A percentile compares a stretch with the other conserved stretches of the same genome.
These are phyloP conservation scores for Coemansia sp. DNA, from an alignment of 192 early-diverging fungal genomes.

Conservation along the genomic window DNA sequence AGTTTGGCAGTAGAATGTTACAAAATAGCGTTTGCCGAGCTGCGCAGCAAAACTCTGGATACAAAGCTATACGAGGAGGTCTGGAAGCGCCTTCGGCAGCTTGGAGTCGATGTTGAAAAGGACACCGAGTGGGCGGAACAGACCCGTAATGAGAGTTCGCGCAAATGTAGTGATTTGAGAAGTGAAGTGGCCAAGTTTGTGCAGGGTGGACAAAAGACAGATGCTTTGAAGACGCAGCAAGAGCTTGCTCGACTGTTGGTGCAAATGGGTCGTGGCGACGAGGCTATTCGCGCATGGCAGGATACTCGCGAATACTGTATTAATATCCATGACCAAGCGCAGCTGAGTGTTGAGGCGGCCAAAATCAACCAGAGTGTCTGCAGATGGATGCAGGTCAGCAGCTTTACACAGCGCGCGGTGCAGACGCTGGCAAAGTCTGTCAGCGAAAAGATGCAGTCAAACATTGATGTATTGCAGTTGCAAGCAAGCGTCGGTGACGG, in stretches of 20 bases:
- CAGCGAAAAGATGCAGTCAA: not conserved
- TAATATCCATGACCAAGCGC: slow-evolving; percentile 22
- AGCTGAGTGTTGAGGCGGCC: slow-evolving; percentile 23
- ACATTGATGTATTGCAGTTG: slow-evolving; percentile 24
- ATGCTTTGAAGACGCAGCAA: slow-evolving; percentile 18
- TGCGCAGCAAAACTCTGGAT: slow-evolving; percentile 22
- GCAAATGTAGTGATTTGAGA: too few species aligned
- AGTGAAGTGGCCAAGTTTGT: not conserved
- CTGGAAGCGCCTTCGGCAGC: not conserved
- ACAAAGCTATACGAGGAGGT: slow-evolving; percentile 3
- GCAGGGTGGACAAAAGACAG: slow-evolving; percentile 9
- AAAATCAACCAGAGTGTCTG: slow-evolving; percentile 17
- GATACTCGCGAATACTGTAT: slow-evolving; percentile 28
- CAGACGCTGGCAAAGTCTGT: slow-evolving; percentile 11
- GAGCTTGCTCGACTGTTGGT: slow-evolving; percentile 12
- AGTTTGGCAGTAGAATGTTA: slow-evolving; percentile 22
- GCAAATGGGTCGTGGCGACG: slow-evolving; percentile 20
- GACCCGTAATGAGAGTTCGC: not conserved
- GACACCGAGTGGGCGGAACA: not conserved
- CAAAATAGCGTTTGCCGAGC: slow-evolving; percentile 25
- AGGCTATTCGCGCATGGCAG: slow-evolving; percentile 28
- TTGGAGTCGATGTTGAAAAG: not conserved
- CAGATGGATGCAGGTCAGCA: slow-evolving; percentile 42
- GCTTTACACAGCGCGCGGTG: slow-evolving; percentile 24
- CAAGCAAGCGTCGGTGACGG: slow-evolving; percentile 36